Evolutionary conservation across 1,284 basidiomycete species (phyloP).

Genomic region (Nidula niveotomentosa): DNA sequence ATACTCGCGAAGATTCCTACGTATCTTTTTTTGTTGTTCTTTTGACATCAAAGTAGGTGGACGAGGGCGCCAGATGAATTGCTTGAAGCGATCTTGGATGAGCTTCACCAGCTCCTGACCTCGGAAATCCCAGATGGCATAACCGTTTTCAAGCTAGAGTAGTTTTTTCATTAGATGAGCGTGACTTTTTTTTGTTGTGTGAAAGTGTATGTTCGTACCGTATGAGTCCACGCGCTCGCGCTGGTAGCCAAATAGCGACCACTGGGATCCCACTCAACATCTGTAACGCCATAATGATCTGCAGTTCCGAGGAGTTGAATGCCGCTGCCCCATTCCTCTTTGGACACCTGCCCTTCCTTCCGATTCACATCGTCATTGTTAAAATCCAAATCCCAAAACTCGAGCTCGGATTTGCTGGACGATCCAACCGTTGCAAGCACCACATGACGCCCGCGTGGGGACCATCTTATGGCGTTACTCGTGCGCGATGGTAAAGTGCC

Average conservation of each 20-base stretch:
- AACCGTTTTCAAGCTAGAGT: conserved; percentile 91
- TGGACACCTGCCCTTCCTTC: conserved; percentile 58
- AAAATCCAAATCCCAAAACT: conserved; percentile 99
- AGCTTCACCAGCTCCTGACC: conserved; percentile 91
- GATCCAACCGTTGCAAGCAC: conserved; percentile 96
- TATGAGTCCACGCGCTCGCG: conserved; percentile 94
- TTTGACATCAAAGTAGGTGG: conserved; percentile 86
- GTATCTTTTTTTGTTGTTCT: conserved; percentile 87
- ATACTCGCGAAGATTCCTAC: conserved; percentile 92
- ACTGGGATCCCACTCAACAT: conserved; percentile 98
- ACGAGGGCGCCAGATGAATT: conserved; percentile 97
- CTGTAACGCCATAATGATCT: conserved; percentile 99
- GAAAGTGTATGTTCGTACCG: conserved; percentile 54
- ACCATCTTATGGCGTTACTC: conserved; percentile 97
- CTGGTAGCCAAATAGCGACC: conserved; percentile 94
- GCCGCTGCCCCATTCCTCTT: conserved; percentile 82
- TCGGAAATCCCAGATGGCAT: conserved; percentile 97
- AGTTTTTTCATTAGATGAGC: neutral
- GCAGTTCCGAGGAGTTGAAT: conserved; percentile 87
- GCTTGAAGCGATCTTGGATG: conserved; percentile 95
- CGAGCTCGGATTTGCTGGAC: conserved; percentile 93
- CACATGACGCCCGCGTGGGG: conserved; percentile 94
- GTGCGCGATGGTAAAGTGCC: conserved; percentile 85
- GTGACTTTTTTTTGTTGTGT: too few species aligned
- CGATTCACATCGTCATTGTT: conserved; percentile 68